Base-by-base conservation (phyloP, 2,329 filamentous ascomycete species). In the Pestalotiopsis sp. region DNA sequence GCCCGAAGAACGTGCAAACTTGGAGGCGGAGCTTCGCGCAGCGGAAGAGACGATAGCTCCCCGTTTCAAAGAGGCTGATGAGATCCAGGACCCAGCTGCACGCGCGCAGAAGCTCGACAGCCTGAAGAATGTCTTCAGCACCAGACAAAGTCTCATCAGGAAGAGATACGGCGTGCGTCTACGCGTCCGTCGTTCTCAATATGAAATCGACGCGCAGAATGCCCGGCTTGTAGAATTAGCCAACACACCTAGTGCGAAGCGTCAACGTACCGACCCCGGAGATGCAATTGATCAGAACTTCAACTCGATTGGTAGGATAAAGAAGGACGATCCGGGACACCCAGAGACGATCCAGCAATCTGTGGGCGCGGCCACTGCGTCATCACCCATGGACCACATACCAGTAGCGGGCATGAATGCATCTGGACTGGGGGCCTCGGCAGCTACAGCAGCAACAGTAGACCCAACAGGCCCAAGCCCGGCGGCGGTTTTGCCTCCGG, bases 121-220 rank as follows among this genome's bases (percentile, higher is more conserved):
- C 10, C 71, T 88, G 1, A 83, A 83, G 55, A 88, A 88, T 70
- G 82, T 81, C 3, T 86, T 85, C 71, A 84, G 84, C 57, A 87
- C 85, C 3, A 87, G 86, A 67, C 85, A 87, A 73, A 87, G 84
- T 65, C 81, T 81, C n/a, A 84, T 87, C 3, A 82, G 87, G 13
- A 88, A 87, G 73, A 87, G 83, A 68, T 88, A 84, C 68, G 86
- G 86, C n/a, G 85, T 89, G 39, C 81, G 82, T 1, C 79, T 89
- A 14, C 82, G 85, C 0, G 80, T 83, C 70, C 78, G 85, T 13
- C 83, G 86, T 0, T 82, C 82, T 2, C 82, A 75, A 68, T 79
- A 78, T 0, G 83, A 85, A 68, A 83, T 87, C 17, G 78, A 82
- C 2, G 79, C 80, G 0, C 81, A 83, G 68, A 75, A 73, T 9